Percentiles rank a stretch among this genome's conserved stretches.
Conservation (phyloP, 371 early-diverging fungal genomes). For the Mucor sp. region DNA sequence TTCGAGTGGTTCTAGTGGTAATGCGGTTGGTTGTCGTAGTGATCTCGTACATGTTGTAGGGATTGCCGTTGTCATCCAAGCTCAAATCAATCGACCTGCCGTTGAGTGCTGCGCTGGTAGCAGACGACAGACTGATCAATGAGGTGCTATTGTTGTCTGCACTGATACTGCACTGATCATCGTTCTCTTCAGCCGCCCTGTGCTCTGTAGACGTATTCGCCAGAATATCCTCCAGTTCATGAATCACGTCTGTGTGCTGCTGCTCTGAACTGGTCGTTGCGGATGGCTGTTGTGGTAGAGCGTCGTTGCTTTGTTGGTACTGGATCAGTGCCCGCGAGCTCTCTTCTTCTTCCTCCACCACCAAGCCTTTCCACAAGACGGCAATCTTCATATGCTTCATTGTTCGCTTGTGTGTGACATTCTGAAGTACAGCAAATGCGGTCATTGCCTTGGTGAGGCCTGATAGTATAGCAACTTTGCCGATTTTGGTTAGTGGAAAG, state of each 20-base stretch:
- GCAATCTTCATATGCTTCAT: conserved; percentile 51
- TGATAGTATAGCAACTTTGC: conserved; percentile 71
- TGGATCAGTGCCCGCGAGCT: conserved; percentile 27
- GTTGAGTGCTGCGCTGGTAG: background rate
- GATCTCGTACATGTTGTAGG: conserved; percentile 41
- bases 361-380: conserved; percentile 57
- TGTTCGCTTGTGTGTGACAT: conserved; percentile 69
- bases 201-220: conserved; percentile 2
- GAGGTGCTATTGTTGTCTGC: background rate
- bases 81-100: background rate
- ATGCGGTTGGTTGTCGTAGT: conserved; percentile 34
- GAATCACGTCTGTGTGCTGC: conserved; percentile 32
- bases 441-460: conserved; percentile 81
- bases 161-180: background rate
- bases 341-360: conserved; percentile 44
- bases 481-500: conserved; percentile 61
- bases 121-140: conserved; percentile 6
- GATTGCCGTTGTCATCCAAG: conserved; percentile 15
- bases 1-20: conserved; percentile 37
- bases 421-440: conserved; percentile 85
- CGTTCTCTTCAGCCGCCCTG: background rate
- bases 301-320: conserved; percentile 3
- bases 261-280: background rate
- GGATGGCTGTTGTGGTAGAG: background rate
- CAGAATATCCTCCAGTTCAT: conserved; percentile 42